Evolutionary conservation across 176 grass and related monocot species (phyloP), one percentile per base, ranked within the genome.

Genomic region (Oryza officinalis): DNA sequence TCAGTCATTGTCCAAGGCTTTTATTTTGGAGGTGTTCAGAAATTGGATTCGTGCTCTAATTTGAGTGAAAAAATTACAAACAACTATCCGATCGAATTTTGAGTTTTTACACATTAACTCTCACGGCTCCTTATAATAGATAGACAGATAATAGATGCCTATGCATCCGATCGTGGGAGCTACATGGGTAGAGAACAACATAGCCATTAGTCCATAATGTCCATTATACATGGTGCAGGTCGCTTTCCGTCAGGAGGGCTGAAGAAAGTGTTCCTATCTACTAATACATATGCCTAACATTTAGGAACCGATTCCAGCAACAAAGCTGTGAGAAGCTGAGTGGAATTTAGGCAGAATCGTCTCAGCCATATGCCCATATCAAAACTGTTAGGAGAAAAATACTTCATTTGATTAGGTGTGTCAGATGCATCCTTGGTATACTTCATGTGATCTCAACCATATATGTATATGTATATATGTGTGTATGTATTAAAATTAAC

Each of bases 221-320:
- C 50, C 54, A 23, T 8, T 60, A 23, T 61, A 25, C 23, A 61
- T 61, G 20, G 57, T 61, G 57, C 72, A 66, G 63, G 78, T 89
- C 72, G 20, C 77, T 89, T 71, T 89, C 88, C 77, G 27, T 86
- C 88, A 89, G 78, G 88, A 77, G 71, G 71, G 65, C 54, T 32
- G 57, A 26, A 46, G 72, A 85, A 89, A 89, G 78, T 40, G 76
- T 67, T 61, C 27, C 46, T 75, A 80, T 37, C 69, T 74, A 74
- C 59, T 26, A 0, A 13, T 47, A 61, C 61, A 54, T 35, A 6
- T 65, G 15, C 10, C 79, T 81, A 59, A 59, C 30, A 80, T 80
- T 71, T 33, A 32, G 69, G 83, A 89, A 81, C 78, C 5, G 65
- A 85, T 81, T 85, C 87, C 65, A 1, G 8, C 41, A 10, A 71